Conservation (phyloP, 306 rosid species). For the Vicia sativa region DNA sequence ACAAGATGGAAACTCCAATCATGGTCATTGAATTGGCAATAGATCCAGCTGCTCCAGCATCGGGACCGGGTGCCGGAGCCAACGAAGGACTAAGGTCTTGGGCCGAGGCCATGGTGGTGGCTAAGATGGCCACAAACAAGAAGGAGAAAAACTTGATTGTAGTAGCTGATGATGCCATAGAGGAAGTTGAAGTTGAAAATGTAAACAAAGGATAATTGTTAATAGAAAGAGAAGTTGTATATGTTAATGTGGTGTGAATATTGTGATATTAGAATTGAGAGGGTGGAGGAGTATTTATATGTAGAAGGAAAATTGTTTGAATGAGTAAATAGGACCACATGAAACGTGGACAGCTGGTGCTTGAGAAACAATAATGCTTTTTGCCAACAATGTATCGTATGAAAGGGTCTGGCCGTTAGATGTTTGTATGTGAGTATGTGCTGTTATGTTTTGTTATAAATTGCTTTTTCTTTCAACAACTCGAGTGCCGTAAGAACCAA, state of each 20-base stretch:
- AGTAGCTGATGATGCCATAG: constrained; percentile 39
- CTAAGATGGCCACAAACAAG: constrained; percentile 23
- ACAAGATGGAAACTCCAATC: constrained; percentile 41
- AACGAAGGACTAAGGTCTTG: constrained; percentile 35
- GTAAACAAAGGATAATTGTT: background rate
- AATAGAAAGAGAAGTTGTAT: background rate
- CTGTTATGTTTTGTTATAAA: no score
- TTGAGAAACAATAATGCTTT: no score
- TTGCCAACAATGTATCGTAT: no score
- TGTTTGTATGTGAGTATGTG: no score
- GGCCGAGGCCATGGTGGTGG: constrained; percentile 35
- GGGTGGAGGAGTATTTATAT: background rate
- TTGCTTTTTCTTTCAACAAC: no score
- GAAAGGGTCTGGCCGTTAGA: no score
- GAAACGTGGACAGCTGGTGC: no score
- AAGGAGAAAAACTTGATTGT: constrained; percentile 40
- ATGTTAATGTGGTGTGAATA: background rate
- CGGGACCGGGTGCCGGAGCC: background rate
- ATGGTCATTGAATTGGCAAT: constrained; percentile 35
- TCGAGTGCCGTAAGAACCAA: no score
- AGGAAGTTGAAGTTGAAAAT: background rate
- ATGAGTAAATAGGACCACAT: no score
- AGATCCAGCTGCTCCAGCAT: constrained; percentile 41
- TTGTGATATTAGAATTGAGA: background rate
- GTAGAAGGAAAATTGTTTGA: no score